Evolutionary conservation across 2,329 filamentous ascomycete species (phyloP).

Genomic region (Gyromitra esculenta): DNA sequence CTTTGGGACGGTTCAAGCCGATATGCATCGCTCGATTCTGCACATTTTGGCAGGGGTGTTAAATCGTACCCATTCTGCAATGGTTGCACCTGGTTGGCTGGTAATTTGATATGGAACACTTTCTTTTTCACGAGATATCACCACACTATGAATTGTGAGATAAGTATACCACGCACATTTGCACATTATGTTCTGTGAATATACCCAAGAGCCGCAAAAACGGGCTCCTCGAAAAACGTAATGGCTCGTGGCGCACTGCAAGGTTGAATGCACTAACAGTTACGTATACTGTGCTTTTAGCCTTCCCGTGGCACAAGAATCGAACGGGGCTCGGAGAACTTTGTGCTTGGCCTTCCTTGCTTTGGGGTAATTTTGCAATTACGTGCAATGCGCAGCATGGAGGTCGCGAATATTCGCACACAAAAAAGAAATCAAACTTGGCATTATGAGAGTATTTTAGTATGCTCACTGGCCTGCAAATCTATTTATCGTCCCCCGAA

Average conservation of each 20-base stretch:
- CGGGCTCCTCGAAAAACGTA: too few species aligned
- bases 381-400: neutral
- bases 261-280: neutral
- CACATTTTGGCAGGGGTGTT: neutral
- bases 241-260: neutral
- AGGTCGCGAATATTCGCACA: neutral
- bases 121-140: too few species aligned
- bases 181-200: neutral
- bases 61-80: neutral
- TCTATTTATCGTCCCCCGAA: neutral
- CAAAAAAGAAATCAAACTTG: neutral
- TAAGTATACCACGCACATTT: neutral
- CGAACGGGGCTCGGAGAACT: neutral
- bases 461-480: neutral
- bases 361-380: neutral
- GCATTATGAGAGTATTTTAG: neutral
- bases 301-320: neutral
- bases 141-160: neutral
- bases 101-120: neutral
- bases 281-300: slow-evolving; percentile 8
- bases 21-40: neutral
- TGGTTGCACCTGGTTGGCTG: neutral
- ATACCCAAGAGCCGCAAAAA: neutral
- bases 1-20: neutral
- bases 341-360: neutral